Evolutionary conservation across 495 filamentous ascomycete species (phyloP).

Genomic region (Penicillium malachiteum): DNA sequence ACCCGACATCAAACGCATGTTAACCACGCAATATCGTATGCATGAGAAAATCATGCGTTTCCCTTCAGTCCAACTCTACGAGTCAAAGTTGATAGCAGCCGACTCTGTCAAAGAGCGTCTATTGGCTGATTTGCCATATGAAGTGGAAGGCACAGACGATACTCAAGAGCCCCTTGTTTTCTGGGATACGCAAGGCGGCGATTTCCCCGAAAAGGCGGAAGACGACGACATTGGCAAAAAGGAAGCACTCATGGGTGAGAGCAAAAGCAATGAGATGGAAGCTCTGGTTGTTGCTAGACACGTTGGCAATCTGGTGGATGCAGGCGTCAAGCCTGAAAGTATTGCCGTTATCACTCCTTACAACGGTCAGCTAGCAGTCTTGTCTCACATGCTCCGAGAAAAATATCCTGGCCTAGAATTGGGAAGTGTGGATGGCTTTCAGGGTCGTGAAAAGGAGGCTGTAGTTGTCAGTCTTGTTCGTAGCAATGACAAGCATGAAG

Average conservation of each 20-base stretch:
- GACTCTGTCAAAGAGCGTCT: slow-evolving; percentile 72
- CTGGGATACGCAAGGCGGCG: slow-evolving; percentile 93
- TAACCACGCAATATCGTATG: slow-evolving; percentile 99
- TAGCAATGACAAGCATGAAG: slow-evolving; percentile 82
- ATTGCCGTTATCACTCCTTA: slow-evolving; percentile 96
- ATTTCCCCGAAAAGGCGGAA: slow-evolving; percentile 68
- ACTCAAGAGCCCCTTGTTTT: slow-evolving; percentile 87
- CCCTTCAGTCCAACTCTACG: slow-evolving; percentile 87
- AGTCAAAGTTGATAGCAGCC: slow-evolving; percentile 72
- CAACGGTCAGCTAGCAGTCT: slow-evolving; percentile 83
- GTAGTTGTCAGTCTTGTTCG: slow-evolving; percentile 88
- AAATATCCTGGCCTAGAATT: slow-evolving; percentile 81
- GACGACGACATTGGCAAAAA: slow-evolving; percentile 52
- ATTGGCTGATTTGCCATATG: slow-evolving; percentile 75
- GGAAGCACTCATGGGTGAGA: slow-evolving; percentile 67
- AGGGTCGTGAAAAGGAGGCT: slow-evolving; percentile 95
- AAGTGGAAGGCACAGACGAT: slow-evolving; percentile 78
- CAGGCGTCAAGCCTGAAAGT: slow-evolving; percentile 75
- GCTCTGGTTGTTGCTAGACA: slow-evolving; percentile 76
- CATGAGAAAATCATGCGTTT: slow-evolving; percentile 94
- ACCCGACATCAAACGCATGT: slow-evolving; percentile 79
- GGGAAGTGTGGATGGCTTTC: slow-evolving; percentile 94
- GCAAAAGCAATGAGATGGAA: slow-evolving; percentile 92
- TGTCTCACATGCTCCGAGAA: slow-evolving; percentile 74
- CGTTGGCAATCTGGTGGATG: slow-evolving; percentile 68